Evolutionary conservation across 2,329 filamentous ascomycete genomes (phyloP), one percentile per base, ranked within the genome.

Genomic region (Microcera coccophila): DNA sequence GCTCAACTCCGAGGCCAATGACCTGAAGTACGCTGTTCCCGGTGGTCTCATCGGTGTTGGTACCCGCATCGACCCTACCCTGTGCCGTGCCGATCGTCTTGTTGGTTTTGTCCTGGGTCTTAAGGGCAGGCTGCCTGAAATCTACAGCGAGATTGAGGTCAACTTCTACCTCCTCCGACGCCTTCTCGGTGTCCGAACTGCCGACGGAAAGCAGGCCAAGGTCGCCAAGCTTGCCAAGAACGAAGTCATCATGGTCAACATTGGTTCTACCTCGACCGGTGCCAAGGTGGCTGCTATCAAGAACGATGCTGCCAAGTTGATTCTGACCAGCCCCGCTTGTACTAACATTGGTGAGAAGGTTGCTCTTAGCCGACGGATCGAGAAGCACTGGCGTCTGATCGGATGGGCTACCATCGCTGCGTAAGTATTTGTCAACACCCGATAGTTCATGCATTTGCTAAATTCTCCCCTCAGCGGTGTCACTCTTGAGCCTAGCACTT

Each of bases 191-290:
- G 93, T 98, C 61, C 90, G 94, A 74, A 95, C 93, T 36, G 90
- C 91, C 50, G 93, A 98, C 58, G 93, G 93, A 66, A 98, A 98
- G 78, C 93, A 97, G 73, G 91, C 91, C 63, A 98, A 98, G 84
- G 93, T 98, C 55, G 90, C 90, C 60, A 98, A 98, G 76, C 78
- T 98, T 54, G 78, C 90, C 44, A 98, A 97, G 83, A 96, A 95
- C 72, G 93, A 98, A 70, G 90, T 97, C 62, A 85, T 98, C 70
- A 97, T 98, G 93, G 93, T 98, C 55, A 98, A 98, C 77, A 98
- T 98, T 65, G 93, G 93, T 49, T 95, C 89, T 28, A 97, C 91
- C 9, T 94, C 93, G 36, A 96, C 91, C 12, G 93, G 93, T 70
- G 93, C 93, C 56, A 98, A 97, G 81, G 89, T 98, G 41, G 81